Evolutionary conservation across 2,329 filamentous ascomycete genomes (phyloP).

Genomic region (Gaeumannomyces tritici): DNA sequence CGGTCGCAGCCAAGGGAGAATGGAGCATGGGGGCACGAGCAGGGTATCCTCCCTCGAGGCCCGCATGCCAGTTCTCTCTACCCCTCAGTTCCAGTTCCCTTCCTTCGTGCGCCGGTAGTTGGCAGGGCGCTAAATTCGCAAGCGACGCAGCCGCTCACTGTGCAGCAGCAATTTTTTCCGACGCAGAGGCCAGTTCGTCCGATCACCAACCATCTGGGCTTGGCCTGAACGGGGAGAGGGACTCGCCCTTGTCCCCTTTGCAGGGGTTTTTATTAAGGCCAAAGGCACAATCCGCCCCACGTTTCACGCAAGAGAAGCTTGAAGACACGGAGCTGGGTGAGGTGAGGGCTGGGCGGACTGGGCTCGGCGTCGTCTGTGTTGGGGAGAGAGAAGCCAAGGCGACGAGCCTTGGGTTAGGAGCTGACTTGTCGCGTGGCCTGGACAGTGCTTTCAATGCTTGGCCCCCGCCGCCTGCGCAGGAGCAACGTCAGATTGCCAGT

Average conservation of each 20-base stretch:
- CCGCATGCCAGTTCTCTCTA: background rate
- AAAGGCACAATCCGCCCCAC: background rate
- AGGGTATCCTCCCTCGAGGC: background rate
- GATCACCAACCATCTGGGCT: background rate
- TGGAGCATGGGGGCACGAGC: background rate
- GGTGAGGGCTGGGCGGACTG: background rate
- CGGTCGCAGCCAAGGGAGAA: background rate
- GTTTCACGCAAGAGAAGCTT: background rate
- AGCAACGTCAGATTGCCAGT: background rate
- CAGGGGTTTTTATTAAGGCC: too few relatives aligned
- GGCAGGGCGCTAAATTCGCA: background rate
- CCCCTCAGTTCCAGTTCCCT: background rate
- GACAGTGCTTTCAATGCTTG: too few relatives aligned
- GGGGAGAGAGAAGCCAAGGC: too few relatives aligned
- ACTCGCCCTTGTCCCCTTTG: too few relatives aligned
- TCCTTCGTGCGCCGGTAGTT: background rate
- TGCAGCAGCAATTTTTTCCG: background rate
- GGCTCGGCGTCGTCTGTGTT: background rate
- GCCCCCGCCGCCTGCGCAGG: too few relatives aligned
- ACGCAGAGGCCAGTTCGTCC: background rate
- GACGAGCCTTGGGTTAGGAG: background rate
- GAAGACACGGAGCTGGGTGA: background rate
- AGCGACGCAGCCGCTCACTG: background rate
- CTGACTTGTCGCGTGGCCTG: background rate
- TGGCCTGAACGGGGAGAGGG: too few relatives aligned